A percentile compares a stretch with the other conserved stretches of the same genome.
phyloP scores from a whole-genome alignment of 805 yeast species.

The Blastobotrys americana region DNA sequence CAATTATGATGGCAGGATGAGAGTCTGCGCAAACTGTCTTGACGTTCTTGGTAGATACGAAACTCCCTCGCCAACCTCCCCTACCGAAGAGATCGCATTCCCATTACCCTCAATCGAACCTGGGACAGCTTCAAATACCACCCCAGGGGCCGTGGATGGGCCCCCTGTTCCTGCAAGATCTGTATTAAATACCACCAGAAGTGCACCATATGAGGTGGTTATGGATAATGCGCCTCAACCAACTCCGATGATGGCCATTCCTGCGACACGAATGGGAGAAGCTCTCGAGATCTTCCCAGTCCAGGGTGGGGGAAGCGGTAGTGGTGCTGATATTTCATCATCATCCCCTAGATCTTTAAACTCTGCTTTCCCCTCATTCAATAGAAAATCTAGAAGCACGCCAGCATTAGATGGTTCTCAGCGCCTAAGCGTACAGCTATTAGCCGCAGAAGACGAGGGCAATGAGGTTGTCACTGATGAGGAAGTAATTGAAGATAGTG shows the following conservation, averaged over 20 bases:
- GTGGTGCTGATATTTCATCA: constrained; percentile 2
- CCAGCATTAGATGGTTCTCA: constrained; percentile 13
- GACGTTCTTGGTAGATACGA: constrained; percentile 57
- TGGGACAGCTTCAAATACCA: not conserved
- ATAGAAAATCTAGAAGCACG: constrained; percentile 8
- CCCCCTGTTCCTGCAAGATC: constrained; percentile 12
- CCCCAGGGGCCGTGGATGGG: constrained; percentile 18
- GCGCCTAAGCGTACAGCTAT: not conserved
- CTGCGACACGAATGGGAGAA: constrained; percentile 73
- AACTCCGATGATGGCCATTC: constrained; percentile 70
- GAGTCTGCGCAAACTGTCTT: constrained; percentile 72
- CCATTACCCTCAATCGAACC: not conserved
- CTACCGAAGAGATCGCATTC: constrained; percentile 2
- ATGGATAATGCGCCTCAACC: constrained; percentile 37
- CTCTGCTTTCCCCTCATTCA: constrained; percentile 1
- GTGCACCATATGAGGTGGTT: constrained; percentile 20
- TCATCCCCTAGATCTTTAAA: not conserved
- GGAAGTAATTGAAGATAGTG: not conserved
- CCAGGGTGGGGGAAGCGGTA: not conserved
- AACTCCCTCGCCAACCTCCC: constrained; percentile 9
- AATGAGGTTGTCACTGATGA: not conserved
- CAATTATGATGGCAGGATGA: constrained; percentile 57
- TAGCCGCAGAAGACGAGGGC: constrained; percentile 23
- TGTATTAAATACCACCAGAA: constrained; percentile 13
- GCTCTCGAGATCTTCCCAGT: constrained; percentile 58